These are phyloP conservation scores for Ochetophila trinervis DNA, from an alignment of 306 rosid genomes.

Conservation along the genomic window DNA sequence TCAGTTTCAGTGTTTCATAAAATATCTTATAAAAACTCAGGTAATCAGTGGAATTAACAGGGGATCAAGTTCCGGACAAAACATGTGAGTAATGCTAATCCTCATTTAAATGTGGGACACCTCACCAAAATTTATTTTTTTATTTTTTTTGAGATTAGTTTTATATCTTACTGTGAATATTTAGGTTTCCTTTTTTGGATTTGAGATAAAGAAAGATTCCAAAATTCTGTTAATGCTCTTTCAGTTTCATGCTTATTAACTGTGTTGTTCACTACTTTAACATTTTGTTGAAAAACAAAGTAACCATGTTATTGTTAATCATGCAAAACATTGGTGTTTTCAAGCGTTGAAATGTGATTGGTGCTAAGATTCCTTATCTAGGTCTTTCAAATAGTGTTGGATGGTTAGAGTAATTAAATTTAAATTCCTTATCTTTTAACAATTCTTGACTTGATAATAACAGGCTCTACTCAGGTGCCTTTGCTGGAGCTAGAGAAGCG, in stretches of 20 bases:
- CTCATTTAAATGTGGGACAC: not conserved
- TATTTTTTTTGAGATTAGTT: not conserved
- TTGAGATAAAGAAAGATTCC: too few relatives aligned
- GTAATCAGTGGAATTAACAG: conserved; percentile 55
- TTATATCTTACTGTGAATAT: conserved; percentile 8
- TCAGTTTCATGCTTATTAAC: too few relatives aligned
- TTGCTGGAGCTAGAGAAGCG: conserved; percentile 62
- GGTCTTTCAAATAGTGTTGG: too few relatives aligned
- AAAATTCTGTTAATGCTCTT: too few relatives aligned
- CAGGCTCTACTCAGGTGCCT: conserved; percentile 53
- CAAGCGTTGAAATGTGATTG: too few relatives aligned
- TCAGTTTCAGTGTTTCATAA: not conserved
- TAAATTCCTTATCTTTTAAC: not conserved
- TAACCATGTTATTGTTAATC: too few relatives aligned
- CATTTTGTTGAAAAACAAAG: too few relatives aligned
- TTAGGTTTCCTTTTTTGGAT: not conserved
- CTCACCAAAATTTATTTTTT: not conserved
- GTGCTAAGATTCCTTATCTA: too few relatives aligned
- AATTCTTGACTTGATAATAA: conserved; percentile 1
- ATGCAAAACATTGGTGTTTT: too few relatives aligned
- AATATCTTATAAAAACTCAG: conserved; percentile 13
- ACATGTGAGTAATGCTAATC: conserved; percentile 36
- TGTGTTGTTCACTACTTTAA: too few relatives aligned
- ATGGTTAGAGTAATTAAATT: too few relatives aligned
- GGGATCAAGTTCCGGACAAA: conserved; percentile 51